Evolutionary conservation across 345 rosid genomes (phyloP).

Genomic region (Populus tremula): DNA sequence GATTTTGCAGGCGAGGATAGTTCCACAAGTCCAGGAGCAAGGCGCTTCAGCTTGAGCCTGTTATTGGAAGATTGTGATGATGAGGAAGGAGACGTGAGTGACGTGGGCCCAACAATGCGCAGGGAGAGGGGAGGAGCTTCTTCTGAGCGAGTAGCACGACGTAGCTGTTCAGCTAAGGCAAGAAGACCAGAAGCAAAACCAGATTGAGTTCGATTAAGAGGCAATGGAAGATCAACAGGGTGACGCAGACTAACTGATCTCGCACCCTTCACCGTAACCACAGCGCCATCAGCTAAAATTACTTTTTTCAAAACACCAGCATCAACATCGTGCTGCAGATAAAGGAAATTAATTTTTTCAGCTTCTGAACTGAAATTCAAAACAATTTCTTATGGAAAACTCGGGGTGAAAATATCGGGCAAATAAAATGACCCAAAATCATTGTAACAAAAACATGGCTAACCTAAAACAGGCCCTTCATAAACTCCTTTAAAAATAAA

Average conservation of each 20-base stretch:
- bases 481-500: too few relatives aligned
- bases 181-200: constrained; percentile 87
- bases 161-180: constrained; percentile 74
- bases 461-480: too few relatives aligned
- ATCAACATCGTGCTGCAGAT: constrained; percentile 90
- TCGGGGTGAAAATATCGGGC: neutral
- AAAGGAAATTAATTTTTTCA: neutral
- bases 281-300: constrained; percentile 83
- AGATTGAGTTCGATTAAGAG: constrained; percentile 53
- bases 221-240: constrained; percentile 77
- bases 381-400: neutral
- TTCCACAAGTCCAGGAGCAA: constrained; percentile 88
- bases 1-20: constrained; percentile 48
- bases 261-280: constrained; percentile 88
- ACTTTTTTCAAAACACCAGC: constrained; percentile 92
- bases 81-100: constrained; percentile 60
- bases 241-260: constrained; percentile 91
- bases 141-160: constrained; percentile 43
- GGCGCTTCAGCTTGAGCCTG: constrained; percentile 81
- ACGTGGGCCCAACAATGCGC: constrained; percentile 84
- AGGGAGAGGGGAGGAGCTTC: constrained; percentile 67
- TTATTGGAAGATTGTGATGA: constrained; percentile 43
- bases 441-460: neutral
- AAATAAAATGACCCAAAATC: neutral
- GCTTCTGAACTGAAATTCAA: neutral